phyloP scores from a whole-genome alignment of 495 filamentous ascomycete species.

The Penicillium salamii region DNA sequence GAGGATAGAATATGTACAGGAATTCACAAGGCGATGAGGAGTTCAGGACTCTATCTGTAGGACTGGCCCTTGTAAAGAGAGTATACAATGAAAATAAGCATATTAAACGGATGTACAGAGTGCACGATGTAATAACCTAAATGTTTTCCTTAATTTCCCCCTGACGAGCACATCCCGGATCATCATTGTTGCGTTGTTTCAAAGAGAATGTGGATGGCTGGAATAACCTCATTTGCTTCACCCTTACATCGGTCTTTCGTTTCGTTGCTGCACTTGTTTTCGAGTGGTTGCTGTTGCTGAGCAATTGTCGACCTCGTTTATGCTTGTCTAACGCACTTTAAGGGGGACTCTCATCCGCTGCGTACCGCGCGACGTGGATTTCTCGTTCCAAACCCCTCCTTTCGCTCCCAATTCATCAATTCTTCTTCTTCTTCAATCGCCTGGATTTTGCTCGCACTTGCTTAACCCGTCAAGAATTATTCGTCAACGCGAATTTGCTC shows the following conservation, averaged over 20 bases:
- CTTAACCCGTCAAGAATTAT: conserved; percentile 5
- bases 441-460: conserved; percentile 1
- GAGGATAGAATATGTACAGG: too few species aligned
- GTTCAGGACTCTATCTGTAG: too few species aligned
- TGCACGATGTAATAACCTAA: conserved; percentile 22
- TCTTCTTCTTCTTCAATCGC: conserved; percentile 1
- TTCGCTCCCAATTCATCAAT: conserved; percentile 1
- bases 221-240: conserved; percentile 7
- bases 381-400: conserved; percentile 11
- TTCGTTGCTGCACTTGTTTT: conserved; percentile 15
- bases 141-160: conserved; percentile 3
- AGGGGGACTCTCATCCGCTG: conserved; percentile 11
- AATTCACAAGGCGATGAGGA: too few species aligned
- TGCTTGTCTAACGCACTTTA: background rate
- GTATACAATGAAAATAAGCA: too few species aligned
- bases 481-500: conserved; percentile 5
- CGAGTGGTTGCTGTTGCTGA: conserved; percentile 10
- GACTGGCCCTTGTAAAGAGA: too few species aligned
- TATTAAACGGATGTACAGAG: background rate
- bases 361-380: conserved; percentile 10
- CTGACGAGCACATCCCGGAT: conserved; percentile 18
- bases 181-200: conserved; percentile 22
- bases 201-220: conserved; percentile 15
- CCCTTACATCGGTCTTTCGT: conserved; percentile 15
- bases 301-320: conserved; percentile 4